These are phyloP conservation scores for Picea glauca DNA, from an alignment of 75 land plant genomes.

Conservation along the genomic window DNA sequence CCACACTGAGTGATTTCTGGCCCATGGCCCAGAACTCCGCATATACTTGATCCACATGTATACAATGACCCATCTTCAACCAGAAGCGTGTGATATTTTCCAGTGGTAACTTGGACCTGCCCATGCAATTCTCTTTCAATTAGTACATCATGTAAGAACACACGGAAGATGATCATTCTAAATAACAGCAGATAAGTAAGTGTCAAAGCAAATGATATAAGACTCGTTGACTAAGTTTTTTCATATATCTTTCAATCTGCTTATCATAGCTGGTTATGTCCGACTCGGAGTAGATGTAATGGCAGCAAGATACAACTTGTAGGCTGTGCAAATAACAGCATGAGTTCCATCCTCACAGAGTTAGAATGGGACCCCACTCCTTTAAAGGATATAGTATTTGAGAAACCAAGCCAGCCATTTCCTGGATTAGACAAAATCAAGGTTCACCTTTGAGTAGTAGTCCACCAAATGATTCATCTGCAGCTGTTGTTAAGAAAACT, in stretches of 20 bases:
- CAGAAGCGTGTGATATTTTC: conserved; percentile 76
- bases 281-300: not conserved
- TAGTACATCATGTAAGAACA: not conserved
- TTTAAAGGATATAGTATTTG: not conserved
- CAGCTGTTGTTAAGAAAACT: too few relatives aligned
- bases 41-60: conserved; percentile 66
- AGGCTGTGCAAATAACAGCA: not conserved
- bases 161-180: not conserved
- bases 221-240: not conserved
- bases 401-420: not conserved
- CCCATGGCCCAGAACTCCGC: conserved; percentile 87
- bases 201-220: not conserved
- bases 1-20: conserved; percentile 55
- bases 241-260: not conserved
- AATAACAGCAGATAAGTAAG: not conserved
- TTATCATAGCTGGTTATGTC: not conserved
- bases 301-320: not conserved
- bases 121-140: conserved; percentile 6
- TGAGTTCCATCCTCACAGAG: conserved; percentile 4
- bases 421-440: not conserved
- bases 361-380: not conserved
- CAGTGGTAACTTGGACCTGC: conserved; percentile 82
- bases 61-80: conserved; percentile 50
- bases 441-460: not conserved
- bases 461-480: not conserved